A percentile compares a stretch with the other conserved stretches of the same genome.
Conservation (phyloP, 2,329 filamentous ascomycete genomes). For the Drechslerella coelobrocha region DNA sequence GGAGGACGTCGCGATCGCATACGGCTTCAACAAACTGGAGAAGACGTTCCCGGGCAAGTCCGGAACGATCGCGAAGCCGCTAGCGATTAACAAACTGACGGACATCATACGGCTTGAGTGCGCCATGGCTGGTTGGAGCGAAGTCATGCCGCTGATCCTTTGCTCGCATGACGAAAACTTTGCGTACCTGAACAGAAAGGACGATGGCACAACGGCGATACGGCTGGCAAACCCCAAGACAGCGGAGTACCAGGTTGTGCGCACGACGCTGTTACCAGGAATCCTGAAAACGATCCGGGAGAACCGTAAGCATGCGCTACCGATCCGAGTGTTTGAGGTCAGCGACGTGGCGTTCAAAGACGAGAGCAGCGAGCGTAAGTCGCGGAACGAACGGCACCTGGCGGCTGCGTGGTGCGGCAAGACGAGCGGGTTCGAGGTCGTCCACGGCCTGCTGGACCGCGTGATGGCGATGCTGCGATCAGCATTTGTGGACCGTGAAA, state of each 20-base stretch:
- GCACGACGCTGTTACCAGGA: conserved; percentile 83
- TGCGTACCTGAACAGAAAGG: conserved; percentile 86
- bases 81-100: conserved; percentile 90
- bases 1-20: conserved; percentile 96
- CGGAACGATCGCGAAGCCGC: conserved; percentile 81
- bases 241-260: conserved; percentile 88
- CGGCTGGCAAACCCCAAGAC: conserved; percentile 92
- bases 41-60: conserved; percentile 84
- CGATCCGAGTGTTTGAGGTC: conserved; percentile 91
- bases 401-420: conserved; percentile 96
- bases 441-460: conserved; percentile 91
- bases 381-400: conserved; percentile 91
- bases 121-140: conserved; percentile 93
- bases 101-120: conserved; percentile 90
- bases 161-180: conserved; percentile 99
- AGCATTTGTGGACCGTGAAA: conserved; percentile 71
- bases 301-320: conserved; percentile 86
- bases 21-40: conserved; percentile 96
- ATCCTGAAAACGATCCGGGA: conserved; percentile 92
- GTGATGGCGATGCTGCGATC: conserved; percentile 90
- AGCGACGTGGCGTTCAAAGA: conserved; percentile 94
- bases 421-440: conserved; percentile 90
- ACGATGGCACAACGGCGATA: conserved; percentile 82
- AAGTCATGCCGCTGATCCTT: conserved; percentile 93
- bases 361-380: conserved; percentile 77